phyloP scores from a whole-genome alignment of 2,329 filamentous ascomycete species.

The Aspergillus sclerotialis region DNA sequence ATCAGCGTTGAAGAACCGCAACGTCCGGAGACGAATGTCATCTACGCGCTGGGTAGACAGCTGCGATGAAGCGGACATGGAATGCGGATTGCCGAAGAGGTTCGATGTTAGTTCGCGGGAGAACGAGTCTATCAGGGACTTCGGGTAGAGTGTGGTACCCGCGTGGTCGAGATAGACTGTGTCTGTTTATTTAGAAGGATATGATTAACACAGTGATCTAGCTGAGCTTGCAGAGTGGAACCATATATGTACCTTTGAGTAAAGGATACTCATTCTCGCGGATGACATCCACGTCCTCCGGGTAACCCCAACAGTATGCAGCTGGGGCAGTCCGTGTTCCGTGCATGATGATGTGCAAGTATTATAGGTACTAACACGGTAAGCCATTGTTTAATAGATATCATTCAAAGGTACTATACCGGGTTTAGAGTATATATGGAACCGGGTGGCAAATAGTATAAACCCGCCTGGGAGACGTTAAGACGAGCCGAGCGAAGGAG shows the following conservation, averaged over 20 bases:
- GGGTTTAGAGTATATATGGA: no score
- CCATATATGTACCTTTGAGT: conserved; percentile 33
- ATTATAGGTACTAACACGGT: no score
- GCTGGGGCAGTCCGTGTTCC: conserved; percentile 1
- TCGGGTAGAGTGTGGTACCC: conserved; percentile 78
- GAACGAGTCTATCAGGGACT: conserved; percentile 73
- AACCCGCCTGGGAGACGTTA: no score
- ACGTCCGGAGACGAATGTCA: conserved; percentile 61
- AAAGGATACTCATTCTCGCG: conserved; percentile 42
- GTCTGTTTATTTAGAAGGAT: conserved; percentile 40
- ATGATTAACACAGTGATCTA: not conserved
- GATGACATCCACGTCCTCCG: conserved; percentile 42
- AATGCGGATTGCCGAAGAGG: conserved; percentile 89
- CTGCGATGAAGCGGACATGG: conserved; percentile 73
- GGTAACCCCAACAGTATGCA: conserved; percentile 27
- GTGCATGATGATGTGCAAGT: not conserved
- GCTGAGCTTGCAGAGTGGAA: no score
- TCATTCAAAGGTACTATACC: no score
- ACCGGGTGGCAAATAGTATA: no score
- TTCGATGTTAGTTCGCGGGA: conserved; percentile 69
- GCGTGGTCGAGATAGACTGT: conserved; percentile 87
- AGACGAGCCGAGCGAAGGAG: no score
- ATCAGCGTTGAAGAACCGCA: conserved; percentile 74
- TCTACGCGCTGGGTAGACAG: conserved; percentile 68
- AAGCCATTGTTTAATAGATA: no score